Conservation (phyloP, 768 basidiomycete genomes). For the Xerocomellus intermedius region DNA sequence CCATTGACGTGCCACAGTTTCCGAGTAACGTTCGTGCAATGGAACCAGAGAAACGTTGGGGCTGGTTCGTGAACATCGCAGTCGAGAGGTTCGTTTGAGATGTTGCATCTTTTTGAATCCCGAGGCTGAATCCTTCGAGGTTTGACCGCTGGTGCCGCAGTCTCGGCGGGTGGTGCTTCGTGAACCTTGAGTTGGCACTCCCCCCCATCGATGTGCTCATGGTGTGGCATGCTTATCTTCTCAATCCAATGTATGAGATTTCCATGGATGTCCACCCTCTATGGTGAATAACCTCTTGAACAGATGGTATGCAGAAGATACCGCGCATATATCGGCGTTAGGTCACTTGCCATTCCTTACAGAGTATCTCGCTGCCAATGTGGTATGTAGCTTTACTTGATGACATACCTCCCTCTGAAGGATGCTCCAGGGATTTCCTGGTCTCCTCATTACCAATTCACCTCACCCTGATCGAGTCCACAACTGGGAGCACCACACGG, state of each 20-base stretch:
- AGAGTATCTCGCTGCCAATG: constrained; percentile 5
- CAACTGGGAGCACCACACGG: neutral
- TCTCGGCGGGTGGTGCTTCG: neutral
- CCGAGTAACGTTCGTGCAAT: constrained; percentile 11
- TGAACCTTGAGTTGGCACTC: constrained; percentile 7
- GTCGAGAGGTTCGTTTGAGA: constrained; percentile 32
- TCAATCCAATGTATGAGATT: constrained; percentile 34
- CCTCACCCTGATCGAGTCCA: constrained; percentile 8
- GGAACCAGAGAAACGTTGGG: constrained; percentile 34
- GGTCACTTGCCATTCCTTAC: neutral
- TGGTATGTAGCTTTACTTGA: constrained; percentile 7
- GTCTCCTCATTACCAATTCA: constrained; percentile 4
- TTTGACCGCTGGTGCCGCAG: constrained; percentile 36
- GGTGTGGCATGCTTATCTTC: constrained; percentile 42
- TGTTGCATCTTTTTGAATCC: neutral
- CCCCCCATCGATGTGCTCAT: constrained; percentile 41
- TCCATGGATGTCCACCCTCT: too few species aligned
- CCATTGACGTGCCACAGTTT: constrained; percentile 5
- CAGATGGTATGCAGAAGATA: constrained; percentile 31
- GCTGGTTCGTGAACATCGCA: constrained; percentile 38
- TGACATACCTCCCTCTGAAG: neutral
- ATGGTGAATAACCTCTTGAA: neutral
- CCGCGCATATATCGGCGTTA: neutral
- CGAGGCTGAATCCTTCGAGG: constrained; percentile 11
- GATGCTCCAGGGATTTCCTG: constrained; percentile 8